These are phyloP conservation scores for Pezicula carpinea DNA, from an alignment of 2,329 filamentous ascomycete species.

Conservation along the genomic window DNA sequence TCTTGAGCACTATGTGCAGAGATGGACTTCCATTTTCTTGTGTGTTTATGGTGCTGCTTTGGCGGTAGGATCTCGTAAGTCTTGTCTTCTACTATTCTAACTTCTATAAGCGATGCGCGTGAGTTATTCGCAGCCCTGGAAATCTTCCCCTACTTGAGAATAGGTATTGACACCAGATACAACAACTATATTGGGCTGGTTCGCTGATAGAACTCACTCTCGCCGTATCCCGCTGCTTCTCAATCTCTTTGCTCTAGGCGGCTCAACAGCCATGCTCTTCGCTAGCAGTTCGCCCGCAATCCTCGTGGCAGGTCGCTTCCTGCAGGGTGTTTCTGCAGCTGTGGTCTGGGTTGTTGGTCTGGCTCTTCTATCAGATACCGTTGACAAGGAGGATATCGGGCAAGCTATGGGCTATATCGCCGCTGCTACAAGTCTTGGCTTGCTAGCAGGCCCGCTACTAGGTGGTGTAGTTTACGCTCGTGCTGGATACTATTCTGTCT, in stretches of 20 bases:
- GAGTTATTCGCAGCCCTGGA: no score
- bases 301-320: slow-evolving; percentile 55
- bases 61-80: slow-evolving; percentile 42
- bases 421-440: slow-evolving; percentile 50
- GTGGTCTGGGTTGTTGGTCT: slow-evolving; percentile 72
- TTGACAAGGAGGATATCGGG: slow-evolving; percentile 36
- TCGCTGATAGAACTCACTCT: slow-evolving; percentile 58
- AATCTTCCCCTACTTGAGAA: background rate
- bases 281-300: slow-evolving; percentile 57
- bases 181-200: slow-evolving; percentile 43
- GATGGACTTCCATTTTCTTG: slow-evolving; percentile 69
- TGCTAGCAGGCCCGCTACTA: slow-evolving; percentile 60
- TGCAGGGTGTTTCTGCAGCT: slow-evolving; percentile 65
- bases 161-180: no score
- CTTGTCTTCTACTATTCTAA: background rate
- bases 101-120: background rate
- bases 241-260: slow-evolving; percentile 44
- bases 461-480: slow-evolving; percentile 63
- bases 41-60: slow-evolving; percentile 66
- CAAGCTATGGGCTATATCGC: slow-evolving; percentile 23
- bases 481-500: slow-evolving; percentile 56
- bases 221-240: slow-evolving; percentile 58
- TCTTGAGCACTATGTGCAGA: slow-evolving; percentile 48
- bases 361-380: slow-evolving; percentile 66
- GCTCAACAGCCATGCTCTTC: slow-evolving; percentile 61